Evolutionary conservation across 2,329 filamentous ascomycete genomes (phyloP).

Genomic region (Xylariaceae sp.): DNA sequence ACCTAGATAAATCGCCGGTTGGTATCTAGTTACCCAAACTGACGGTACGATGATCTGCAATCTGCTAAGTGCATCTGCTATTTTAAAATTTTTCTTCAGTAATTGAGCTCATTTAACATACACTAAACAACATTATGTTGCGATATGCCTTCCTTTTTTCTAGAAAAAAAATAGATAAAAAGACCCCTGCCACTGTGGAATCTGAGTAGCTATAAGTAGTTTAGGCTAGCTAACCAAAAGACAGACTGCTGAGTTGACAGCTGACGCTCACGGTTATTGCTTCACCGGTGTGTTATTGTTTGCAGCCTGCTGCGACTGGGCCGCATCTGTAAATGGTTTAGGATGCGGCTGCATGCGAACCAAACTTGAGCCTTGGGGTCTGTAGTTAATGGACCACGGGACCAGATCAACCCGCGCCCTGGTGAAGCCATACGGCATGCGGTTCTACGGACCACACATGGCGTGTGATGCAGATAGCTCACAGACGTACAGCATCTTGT

Average conservation of each 20-base stretch:
- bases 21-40: background rate
- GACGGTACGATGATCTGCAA: background rate
- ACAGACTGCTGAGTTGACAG: background rate
- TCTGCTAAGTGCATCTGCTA: background rate
- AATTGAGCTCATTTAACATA: too few species aligned
- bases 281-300: background rate
- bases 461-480: background rate
- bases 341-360: conserved; percentile 5
- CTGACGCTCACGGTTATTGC: background rate
- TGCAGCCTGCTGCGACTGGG: background rate
- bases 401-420: background rate
- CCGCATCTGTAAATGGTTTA: background rate
- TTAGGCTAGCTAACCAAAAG: too few species aligned
- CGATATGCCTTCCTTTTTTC: too few species aligned
- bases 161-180: too few species aligned
- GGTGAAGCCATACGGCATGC: background rate
- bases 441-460: background rate
- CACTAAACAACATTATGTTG: too few species aligned
- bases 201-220: too few species aligned
- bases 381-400: too few species aligned
- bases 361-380: background rate
- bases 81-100: too few species aligned
- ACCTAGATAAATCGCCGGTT: too few species aligned
- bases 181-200: too few species aligned
- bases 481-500: background rate